A percentile compares a stretch with the other conserved stretches of the same genome.
Conservation (phyloP, 495 filamentous ascomycete genomes). For the Chaetomium cochliodes region DNA sequence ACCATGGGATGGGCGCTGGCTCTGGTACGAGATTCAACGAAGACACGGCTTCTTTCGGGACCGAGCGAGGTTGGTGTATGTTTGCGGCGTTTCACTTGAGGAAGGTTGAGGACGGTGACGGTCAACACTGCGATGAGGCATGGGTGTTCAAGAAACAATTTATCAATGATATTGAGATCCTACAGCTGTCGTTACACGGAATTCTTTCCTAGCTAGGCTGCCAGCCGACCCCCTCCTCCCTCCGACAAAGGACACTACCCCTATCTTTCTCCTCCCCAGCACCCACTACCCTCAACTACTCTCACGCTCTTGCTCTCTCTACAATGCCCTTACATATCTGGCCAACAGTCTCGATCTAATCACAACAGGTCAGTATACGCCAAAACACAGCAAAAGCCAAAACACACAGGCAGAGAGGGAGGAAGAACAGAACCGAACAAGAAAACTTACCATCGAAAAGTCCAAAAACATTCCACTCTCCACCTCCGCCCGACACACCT, state of each 20-base stretch:
- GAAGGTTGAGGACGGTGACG: too few relatives aligned
- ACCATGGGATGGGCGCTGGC: slow-evolving; percentile 1
- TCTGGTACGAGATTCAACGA: background rate
- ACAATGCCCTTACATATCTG: background rate
- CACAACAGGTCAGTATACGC: background rate
- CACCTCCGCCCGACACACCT: background rate
- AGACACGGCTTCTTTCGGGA: background rate
- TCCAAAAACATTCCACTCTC: background rate
- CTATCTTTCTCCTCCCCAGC: too few relatives aligned
- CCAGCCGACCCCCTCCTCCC: too few relatives aligned
- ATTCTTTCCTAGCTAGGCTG: too few relatives aligned
- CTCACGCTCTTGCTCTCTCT: background rate
- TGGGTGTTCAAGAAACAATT: too few relatives aligned
- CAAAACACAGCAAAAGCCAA: background rate
- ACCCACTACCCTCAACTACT: background rate
- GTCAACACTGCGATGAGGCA: too few relatives aligned
- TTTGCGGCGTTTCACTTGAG: background rate
- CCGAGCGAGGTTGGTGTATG: background rate
- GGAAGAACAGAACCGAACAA: background rate
- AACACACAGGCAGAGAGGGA: too few relatives aligned
- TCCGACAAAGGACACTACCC: too few relatives aligned
- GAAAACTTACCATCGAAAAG: background rate
- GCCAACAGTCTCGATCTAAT: background rate
- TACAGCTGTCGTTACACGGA: too few relatives aligned
- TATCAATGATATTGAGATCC: too few relatives aligned